Evolutionary conservation across 768 basidiomycete genomes (phyloP).

Genomic region (Rhodosporidiobolus odoratus): DNA sequence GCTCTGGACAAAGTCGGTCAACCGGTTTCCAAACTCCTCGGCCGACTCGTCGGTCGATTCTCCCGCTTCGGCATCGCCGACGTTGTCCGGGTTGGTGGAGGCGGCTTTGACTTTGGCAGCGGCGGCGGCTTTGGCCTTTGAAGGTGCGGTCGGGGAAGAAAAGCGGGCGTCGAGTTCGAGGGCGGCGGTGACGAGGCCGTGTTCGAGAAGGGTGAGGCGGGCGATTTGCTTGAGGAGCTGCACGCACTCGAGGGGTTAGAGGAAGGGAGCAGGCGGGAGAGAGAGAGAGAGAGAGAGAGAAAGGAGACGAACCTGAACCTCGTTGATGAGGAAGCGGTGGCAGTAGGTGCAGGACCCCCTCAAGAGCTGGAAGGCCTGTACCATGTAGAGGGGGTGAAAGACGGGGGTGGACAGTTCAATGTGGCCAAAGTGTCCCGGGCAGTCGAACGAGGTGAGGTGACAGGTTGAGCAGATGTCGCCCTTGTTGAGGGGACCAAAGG

Average conservation of each 20-base stretch:
- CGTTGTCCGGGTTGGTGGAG: slow-evolving; percentile 46
- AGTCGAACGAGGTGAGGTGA: slow-evolving; percentile 82
- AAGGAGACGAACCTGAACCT: slow-evolving; percentile 50
- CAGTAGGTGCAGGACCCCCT: slow-evolving; percentile 89
- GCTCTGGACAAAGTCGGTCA: slow-evolving; percentile 60
- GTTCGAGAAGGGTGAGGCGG: slow-evolving; percentile 79
- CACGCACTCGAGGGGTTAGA: too few relatives aligned
- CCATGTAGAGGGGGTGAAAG: slow-evolving; percentile 93
- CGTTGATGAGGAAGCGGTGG: slow-evolving; percentile 60
- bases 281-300: neutral
- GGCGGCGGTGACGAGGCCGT: slow-evolving; percentile 78
- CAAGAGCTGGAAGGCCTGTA: slow-evolving; percentile 77
- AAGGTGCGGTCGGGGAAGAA: slow-evolving; percentile 12
- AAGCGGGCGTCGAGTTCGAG: slow-evolving; percentile 65
- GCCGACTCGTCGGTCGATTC: slow-evolving; percentile 53
- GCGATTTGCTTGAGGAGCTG: slow-evolving; percentile 78
- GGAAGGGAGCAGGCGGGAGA: neutral
- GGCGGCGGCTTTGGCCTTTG: slow-evolving; percentile 38
- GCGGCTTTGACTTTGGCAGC: slow-evolving; percentile 50
- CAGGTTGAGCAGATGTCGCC: slow-evolving; percentile 94
- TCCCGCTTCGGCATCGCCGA: slow-evolving; percentile 47
- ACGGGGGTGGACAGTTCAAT: slow-evolving; percentile 93
- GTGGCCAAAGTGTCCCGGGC: slow-evolving; percentile 97
- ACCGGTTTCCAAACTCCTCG: slow-evolving; percentile 59
- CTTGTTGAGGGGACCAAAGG: slow-evolving; percentile 80